Percentiles rank a stretch among this genome's conserved stretches.
phyloP scores from a whole-genome alignment of 805 yeast genomes.

The Metschnikowia gelsemii region DNA sequence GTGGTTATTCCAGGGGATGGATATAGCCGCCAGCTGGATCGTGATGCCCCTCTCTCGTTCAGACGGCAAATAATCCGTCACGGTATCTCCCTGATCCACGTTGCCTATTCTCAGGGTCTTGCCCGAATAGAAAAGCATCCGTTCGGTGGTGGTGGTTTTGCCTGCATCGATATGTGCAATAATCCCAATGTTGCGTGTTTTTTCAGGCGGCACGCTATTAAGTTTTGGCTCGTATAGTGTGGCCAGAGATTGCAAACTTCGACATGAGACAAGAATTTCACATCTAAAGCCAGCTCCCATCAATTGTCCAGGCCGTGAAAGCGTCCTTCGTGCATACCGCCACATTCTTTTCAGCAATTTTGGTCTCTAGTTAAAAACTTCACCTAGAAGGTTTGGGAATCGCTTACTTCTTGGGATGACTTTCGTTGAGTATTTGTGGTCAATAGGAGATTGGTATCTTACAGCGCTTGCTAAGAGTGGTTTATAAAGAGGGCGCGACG shows the following conservation, averaged over 20 bases:
- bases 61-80: constrained; percentile 86
- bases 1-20: constrained; percentile 78
- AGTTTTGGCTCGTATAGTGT: constrained; percentile 18
- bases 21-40: constrained; percentile 93
- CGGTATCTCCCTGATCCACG: constrained; percentile 96
- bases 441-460: too few relatives aligned
- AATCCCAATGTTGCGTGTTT: constrained; percentile 84
- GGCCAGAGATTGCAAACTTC: constrained; percentile 2
- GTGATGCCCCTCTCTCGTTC: constrained; percentile 94
- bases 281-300: not conserved
- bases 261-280: not conserved
- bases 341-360: too few relatives aligned
- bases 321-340: too few relatives aligned
- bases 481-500: too few relatives aligned
- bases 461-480: too few relatives aligned
- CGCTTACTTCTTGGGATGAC: too few relatives aligned
- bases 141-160: constrained; percentile 94
- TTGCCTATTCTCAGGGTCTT: constrained; percentile 78
- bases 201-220: constrained; percentile 30
- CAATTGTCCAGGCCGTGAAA: too few relatives aligned
- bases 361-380: too few relatives aligned
- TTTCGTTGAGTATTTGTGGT: too few relatives aligned
- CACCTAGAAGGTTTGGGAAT: too few relatives aligned
- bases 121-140: constrained; percentile 91
- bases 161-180: constrained; percentile 99